Percentiles rank a stretch among this genome's conserved stretches.
phyloP scores from a whole-genome alignment of 2,329 filamentous ascomycete species.

The Ascocoryne sarcoides region DNA sequence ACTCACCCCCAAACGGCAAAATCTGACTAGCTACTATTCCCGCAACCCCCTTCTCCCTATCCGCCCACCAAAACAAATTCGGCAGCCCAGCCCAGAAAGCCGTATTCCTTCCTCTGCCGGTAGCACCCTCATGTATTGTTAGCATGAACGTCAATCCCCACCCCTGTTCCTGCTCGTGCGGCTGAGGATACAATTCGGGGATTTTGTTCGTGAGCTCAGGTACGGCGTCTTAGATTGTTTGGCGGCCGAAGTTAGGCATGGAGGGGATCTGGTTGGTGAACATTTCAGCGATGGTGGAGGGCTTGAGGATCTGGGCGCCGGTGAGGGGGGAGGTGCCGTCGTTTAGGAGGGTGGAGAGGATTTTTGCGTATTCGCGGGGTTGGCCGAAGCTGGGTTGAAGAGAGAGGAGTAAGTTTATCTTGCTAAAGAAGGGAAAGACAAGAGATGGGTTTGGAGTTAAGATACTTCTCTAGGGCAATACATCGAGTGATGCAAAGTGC shows the following conservation, averaged over 20 bases:
- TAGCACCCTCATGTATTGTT: constrained; percentile 33
- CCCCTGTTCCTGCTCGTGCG: constrained; percentile 48
- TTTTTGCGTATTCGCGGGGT: constrained; percentile 51
- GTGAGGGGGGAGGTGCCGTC: constrained; percentile 52
- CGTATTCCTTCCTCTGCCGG: constrained; percentile 43
- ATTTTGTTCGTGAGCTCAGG: constrained; percentile 39
- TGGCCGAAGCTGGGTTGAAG: too few species aligned
- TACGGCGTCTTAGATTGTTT: constrained; percentile 37
- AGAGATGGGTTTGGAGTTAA: too few species aligned
- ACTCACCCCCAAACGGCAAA: constrained; percentile 36
- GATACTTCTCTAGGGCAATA: too few species aligned
- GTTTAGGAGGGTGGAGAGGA: constrained; percentile 55
- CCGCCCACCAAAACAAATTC: constrained; percentile 56
- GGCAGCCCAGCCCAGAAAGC: constrained; percentile 50
- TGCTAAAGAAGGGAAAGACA: too few species aligned
- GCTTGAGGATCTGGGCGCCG: constrained; percentile 42
- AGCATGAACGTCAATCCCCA: constrained; percentile 56
- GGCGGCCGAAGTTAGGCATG: constrained; percentile 43
- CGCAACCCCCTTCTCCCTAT: constrained; percentile 49
- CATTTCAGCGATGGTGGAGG: constrained; percentile 53
- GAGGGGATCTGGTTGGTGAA: constrained; percentile 54
- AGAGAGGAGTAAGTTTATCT: too few species aligned
- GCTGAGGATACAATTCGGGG: constrained; percentile 41
- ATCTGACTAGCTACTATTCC: constrained; percentile 43
- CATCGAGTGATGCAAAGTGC: too few species aligned